Percentiles rank a stretch among this genome's conserved stretches.
These are phyloP conservation scores for sorghum (Sorghum bicolor) DNA, from an alignment of 176 grass and related monocot genomes.

Conservation along the genomic window DNA sequence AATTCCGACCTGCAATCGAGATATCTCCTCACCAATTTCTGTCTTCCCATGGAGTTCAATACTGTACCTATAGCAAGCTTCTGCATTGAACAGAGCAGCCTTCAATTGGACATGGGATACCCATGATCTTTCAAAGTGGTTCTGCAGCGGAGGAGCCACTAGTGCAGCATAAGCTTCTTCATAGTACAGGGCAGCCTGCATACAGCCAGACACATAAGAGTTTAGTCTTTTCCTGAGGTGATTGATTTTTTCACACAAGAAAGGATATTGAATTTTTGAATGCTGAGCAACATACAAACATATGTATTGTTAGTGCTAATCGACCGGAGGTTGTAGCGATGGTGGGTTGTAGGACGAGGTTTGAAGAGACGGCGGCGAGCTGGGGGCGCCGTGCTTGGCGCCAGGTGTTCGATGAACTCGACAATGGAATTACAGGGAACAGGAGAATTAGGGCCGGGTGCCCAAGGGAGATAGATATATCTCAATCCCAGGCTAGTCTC, in stretches of 20 bases:
- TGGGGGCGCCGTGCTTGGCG: too few relatives aligned
- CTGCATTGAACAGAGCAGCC: constrained; percentile 51
- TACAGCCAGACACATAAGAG: not conserved
- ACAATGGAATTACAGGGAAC: too few relatives aligned
- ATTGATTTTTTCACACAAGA: not conserved
- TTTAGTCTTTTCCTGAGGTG: not conserved
- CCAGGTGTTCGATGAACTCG: too few relatives aligned
- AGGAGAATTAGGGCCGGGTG: too few relatives aligned
- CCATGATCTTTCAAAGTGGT: constrained; percentile 78
- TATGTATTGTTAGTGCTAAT: too few relatives aligned
- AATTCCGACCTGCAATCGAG: constrained; percentile 49
- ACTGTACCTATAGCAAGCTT: constrained; percentile 52
- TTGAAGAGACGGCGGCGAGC: too few relatives aligned
- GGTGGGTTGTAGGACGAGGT: too few relatives aligned
- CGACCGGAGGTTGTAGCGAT: too few relatives aligned
- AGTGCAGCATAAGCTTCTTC: constrained; percentile 67
- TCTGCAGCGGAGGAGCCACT: constrained; percentile 38
- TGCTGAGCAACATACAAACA: not conserved
- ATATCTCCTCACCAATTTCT: constrained; percentile 75
- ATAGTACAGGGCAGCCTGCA: constrained; percentile 76
- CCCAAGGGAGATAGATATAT: too few relatives aligned
- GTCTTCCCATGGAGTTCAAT: constrained; percentile 62
- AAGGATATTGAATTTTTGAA: not conserved
- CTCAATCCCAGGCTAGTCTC: too few relatives aligned
- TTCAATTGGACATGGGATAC: constrained; percentile 72